phyloP scores from a whole-genome alignment of 1,139 yeast species.

The Taphrina confusa region DNA sequence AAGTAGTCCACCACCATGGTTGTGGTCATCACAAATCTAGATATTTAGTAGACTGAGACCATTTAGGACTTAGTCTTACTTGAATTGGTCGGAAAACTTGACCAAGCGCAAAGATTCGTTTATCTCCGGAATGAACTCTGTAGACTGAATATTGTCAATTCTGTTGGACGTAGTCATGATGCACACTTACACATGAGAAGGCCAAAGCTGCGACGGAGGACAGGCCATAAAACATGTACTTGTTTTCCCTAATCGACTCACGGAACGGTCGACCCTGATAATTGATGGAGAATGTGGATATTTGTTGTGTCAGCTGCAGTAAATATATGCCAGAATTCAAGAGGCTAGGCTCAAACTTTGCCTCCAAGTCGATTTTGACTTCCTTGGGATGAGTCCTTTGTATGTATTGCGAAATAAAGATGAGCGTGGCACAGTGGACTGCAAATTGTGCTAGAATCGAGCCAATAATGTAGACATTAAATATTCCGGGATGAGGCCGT shows the following conservation, averaged over 20 bases:
- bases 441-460: constrained; percentile 96
- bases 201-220: constrained; percentile 89
- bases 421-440: constrained; percentile 77
- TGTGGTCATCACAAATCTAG: constrained; percentile 21
- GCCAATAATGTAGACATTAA: constrained; percentile 94
- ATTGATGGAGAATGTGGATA: constrained; percentile 95
- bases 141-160: constrained; percentile 44
- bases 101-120: constrained; percentile 91
- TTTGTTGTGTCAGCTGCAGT: constrained; percentile 92
- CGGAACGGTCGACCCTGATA: constrained; percentile 97
- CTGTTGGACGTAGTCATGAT: background rate
- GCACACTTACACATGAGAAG: constrained; percentile 64
- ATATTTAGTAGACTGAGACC: background rate
- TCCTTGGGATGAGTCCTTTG: constrained; percentile 61
- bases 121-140: constrained; percentile 92
- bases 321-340: constrained; percentile 95
- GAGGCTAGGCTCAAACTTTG: constrained; percentile 81
- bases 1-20: constrained; percentile 70
- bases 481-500: constrained; percentile 97
- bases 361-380: constrained; percentile 70
- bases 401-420: constrained; percentile 79
- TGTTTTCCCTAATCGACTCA: constrained; percentile 83
- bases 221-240: constrained; percentile 95
- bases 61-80: constrained; percentile 64
- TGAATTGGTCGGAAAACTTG: constrained; percentile 76